Conservation (phyloP, 2,329 filamentous ascomycete genomes). For the Calonectria crousiana region DNA sequence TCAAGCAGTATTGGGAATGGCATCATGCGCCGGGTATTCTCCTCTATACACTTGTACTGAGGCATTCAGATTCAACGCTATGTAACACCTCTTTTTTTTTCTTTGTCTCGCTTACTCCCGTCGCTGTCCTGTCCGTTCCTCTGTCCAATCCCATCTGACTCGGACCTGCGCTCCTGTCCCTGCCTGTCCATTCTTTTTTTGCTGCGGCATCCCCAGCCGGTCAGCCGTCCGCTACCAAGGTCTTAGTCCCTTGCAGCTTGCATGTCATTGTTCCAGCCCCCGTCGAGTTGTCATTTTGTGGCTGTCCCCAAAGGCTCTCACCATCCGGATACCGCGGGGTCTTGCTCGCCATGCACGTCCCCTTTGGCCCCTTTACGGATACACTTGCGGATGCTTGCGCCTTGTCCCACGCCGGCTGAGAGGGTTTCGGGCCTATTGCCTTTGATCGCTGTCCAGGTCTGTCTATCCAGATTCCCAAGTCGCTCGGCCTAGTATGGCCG, state of each 20-base stretch:
- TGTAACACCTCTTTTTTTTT: constrained; percentile 20
- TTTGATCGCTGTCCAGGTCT: background rate
- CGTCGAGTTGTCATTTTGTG: constrained; percentile 20
- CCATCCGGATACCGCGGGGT: constrained; percentile 18
- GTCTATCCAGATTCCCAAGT: constrained; percentile 8
- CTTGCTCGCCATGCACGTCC: constrained; percentile 22
- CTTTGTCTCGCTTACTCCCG: constrained; percentile 11
- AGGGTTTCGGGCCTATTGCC: background rate
- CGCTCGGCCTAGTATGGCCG: background rate
- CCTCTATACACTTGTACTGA: constrained; percentile 37
- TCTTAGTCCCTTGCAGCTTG: constrained; percentile 42
- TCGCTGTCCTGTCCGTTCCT: constrained; percentile 4
- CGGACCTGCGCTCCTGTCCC: constrained; percentile 1
- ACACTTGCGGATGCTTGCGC: constrained; percentile 2
- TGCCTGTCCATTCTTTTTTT: constrained; percentile 9
- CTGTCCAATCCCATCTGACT: constrained; percentile 28
- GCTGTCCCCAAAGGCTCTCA: constrained; percentile 10
- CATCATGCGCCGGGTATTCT: constrained; percentile 28
- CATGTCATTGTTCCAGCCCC: constrained; percentile 31
- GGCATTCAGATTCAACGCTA: constrained; percentile 40
- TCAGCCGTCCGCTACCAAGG: constrained; percentile 25
- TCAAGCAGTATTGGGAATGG: constrained; percentile 28
- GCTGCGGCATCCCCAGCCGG: constrained; percentile 28
- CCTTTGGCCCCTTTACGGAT: constrained; percentile 13
- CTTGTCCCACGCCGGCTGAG: background rate